A percentile compares a stretch with the other conserved stretches of the same genome.
Conservation (phyloP, 805 yeast species). For the Ascoidea tarda region DNA sequence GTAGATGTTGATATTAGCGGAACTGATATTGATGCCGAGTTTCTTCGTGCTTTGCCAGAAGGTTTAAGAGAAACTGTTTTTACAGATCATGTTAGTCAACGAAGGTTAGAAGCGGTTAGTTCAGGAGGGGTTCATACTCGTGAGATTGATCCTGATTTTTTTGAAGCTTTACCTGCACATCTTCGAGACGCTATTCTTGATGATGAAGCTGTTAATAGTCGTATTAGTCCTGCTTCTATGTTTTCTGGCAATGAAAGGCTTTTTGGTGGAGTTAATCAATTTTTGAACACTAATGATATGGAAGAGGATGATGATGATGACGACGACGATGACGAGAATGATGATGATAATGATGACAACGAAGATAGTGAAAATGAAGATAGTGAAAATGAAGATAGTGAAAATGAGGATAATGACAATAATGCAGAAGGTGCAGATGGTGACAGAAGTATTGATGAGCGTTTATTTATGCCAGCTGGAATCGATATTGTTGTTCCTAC, state of each 20-base stretch:
- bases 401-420: conserved; percentile 11
- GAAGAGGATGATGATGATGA: conserved; percentile 15
- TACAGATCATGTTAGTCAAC: conserved; percentile 68
- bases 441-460: neutral
- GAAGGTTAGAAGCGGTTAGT: conserved; percentile 37
- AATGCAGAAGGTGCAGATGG: conserved; percentile 7
- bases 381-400: conserved; percentile 7
- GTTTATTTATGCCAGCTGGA: no score
- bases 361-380: conserved; percentile 2
- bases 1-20: conserved; percentile 75
- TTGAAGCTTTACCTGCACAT: conserved; percentile 63
- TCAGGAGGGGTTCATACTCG: conserved; percentile 24
- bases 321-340: conserved; percentile 14
- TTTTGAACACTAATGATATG: conserved; percentile 5
- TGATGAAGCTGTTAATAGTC: conserved; percentile 29
- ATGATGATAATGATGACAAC: conserved; percentile 12
- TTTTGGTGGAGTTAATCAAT: conserved; percentile 1
- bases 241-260: conserved; percentile 22
- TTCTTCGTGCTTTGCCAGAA: conserved; percentile 79
- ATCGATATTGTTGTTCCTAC: no score
- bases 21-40: conserved; percentile 85
- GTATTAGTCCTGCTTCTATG: no score
- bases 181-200: conserved; percentile 48
- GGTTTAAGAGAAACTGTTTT: conserved; percentile 89
- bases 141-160: conserved; percentile 68